Evolutionary conservation across 192 early-diverging fungal genomes (phyloP), one percentile per base, ranked within the genome.

Genomic region (Chytriomyces sp.): DNA sequence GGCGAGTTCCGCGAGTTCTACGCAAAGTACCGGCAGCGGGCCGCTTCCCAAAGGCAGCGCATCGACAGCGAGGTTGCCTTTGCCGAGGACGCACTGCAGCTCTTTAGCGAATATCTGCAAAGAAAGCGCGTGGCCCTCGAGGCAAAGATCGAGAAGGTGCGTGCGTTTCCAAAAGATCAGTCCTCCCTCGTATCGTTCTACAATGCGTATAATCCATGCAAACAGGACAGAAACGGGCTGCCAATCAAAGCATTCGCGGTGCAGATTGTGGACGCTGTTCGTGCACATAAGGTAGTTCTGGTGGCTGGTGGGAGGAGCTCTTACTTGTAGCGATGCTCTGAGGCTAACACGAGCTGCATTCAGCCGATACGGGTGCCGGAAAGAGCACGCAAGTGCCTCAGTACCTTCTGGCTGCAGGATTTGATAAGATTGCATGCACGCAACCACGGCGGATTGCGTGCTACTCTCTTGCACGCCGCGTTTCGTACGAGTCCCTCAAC

Each of bases 391-490:
- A 91, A 75, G 90, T 94, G 7, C 93, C 93, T 14, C 94, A 96
- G 72, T 93, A 91, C 62, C 77, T 96, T 14, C 70, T 96, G 39
- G 90, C 92, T 56, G 82, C 79, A 12, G 89, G 88, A 8, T 87
- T 94, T 41, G 57, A 81, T 77, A 78, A 83, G 53, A 93, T 96
- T 59, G 83, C 91, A 0, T 93, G 92, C 71, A 96, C 94, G 7
- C 94, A 96, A 73, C 94, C 94, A 17, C 80, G 94, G 19, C 84
- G 94, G 5, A 90, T 96, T 68, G 90, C 90, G 8, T 90, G 86
- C 40, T 89, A 80, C 34, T 89, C 88, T 17, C 75, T 90, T 17
- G 86, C 88, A 10, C 30, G 82, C 5, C 68, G 68, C 54, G 68
- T 41, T 19, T 83, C 82, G 31, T 87, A 86, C 64, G 89, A 90